Conservation (phyloP, 148 eudicot genomes). For the Cornus controversa region DNA sequence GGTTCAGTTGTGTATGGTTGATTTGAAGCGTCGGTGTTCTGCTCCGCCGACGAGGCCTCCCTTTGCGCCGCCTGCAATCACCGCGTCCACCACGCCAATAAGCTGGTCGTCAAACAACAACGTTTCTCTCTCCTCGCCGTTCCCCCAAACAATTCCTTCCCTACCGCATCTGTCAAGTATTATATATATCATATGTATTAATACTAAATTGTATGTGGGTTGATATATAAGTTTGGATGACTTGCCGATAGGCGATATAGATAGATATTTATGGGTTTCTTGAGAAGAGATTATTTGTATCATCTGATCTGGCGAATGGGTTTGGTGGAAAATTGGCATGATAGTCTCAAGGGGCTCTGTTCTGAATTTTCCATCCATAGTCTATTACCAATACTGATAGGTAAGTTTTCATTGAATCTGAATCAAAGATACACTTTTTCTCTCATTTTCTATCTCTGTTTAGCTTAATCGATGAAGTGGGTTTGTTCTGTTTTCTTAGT, state of each 20-base stretch:
- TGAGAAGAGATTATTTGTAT: not conserved
- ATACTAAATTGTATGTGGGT: too few species aligned
- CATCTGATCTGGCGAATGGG: constrained; percentile 8
- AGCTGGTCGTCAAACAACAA: constrained; percentile 44
- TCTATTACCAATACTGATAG: constrained; percentile 11
- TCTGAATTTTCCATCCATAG: constrained; percentile 9
- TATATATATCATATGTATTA: too few species aligned
- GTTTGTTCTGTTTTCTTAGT: not conserved
- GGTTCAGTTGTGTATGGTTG: too few species aligned
- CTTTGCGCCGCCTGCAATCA: constrained; percentile 49
- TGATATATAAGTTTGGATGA: too few species aligned
- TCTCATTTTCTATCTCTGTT: not conserved
- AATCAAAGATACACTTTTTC: too few species aligned
- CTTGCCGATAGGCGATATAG: too few species aligned
- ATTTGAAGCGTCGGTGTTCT: constrained; percentile 45
- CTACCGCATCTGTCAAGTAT: constrained; percentile 51
- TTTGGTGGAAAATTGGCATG: constrained; percentile 6
- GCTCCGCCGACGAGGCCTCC: constrained; percentile 60
- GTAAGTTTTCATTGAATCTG: constrained; percentile 6
- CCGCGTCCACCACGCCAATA: constrained; percentile 49
- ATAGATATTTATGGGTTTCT: not conserved
- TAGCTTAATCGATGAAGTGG: not conserved
- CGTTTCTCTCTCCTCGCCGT: constrained; percentile 36
- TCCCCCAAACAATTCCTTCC: constrained; percentile 26
- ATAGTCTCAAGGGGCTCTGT: constrained; percentile 10